Base-by-base conservation (phyloP, 2,329 filamentous ascomycete species). In the Trichothecium sympodiale region DNA sequence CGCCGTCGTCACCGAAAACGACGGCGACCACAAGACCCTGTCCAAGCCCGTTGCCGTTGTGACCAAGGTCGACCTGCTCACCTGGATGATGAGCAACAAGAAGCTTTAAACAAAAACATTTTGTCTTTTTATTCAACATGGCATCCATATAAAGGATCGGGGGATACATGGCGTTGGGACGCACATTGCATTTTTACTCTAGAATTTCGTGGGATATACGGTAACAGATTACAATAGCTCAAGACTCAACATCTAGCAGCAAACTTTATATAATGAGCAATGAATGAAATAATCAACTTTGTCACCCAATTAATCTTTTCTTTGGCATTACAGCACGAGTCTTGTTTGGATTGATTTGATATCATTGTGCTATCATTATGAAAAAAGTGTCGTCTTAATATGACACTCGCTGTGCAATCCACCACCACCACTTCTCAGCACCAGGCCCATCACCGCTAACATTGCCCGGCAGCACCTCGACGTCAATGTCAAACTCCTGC, bases 1-100 rank as follows among this genome's bases (percentile, higher is more conserved):
- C 1, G 91, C 91, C 0, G 78, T 98, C 33, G 86, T 98, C 3
- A 98, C 89, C 0, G 88, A 96, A 57, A 71, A 74, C 46, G 64
- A 65, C 10, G 62, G 62, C 29, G 70, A 71, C 38, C 62, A 66
- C 37, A 60, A 68, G 40, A 73, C 68, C 16, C 57, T 75, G 37
- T 71, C 72, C 31, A 93, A 85, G 67, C 87, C 93, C 2, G 68
- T 91, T 34, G 91, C 86, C 7, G 77, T 98, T 8, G 88, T 93
- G 7, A 96, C 91, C 23, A 98, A 98, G 72, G 91, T 98, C 5
- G 91, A 98, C 61, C 60, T 98, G 49, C 61, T 98, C 50, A 87
- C 80, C 29, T 98, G 85, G 80, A 77, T 98, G 74, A 77, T 96
- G 27, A 25, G 20, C 20, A 85, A 80, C 44, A 70, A 71, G 57